Percentiles rank a stretch among this genome's conserved stretches.
phyloP scores from a whole-genome alignment of 176 grass and related monocot species.

The Eremochloa ophiuroides region DNA sequence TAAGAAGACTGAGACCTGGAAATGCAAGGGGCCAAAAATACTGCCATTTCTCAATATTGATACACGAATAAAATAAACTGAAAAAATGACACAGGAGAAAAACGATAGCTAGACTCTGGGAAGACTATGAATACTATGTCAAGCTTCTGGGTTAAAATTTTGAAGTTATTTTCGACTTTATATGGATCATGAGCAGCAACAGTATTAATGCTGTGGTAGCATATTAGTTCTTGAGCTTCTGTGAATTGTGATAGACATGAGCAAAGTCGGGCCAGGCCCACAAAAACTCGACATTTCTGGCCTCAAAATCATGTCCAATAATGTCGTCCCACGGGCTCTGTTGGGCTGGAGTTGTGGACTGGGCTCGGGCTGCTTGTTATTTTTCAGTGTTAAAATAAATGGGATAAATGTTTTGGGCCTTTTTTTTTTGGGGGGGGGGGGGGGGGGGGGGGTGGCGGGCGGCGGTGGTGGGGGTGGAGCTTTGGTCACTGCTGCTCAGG shows the following conservation, averaged over 20 bases:
- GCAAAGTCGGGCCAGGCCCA: too few species aligned
- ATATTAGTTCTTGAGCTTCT: too few species aligned
- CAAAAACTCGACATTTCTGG: too few species aligned
- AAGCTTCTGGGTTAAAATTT: background rate
- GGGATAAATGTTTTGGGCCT: background rate
- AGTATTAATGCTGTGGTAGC: too few species aligned
- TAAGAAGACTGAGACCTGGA: constrained; percentile 57
- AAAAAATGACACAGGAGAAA: background rate
- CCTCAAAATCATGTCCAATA: background rate
- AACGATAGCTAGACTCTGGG: background rate
- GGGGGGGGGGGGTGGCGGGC: too few species aligned
- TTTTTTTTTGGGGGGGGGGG: too few species aligned
- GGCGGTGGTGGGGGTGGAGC: too few species aligned
- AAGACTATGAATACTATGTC: background rate
- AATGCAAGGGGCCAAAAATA: constrained; percentile 20
- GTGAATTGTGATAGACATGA: too few species aligned
- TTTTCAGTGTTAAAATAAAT: background rate
- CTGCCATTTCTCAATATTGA: background rate
- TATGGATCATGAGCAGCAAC: too few species aligned
- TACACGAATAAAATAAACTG: background rate
- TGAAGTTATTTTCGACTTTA: too few species aligned
- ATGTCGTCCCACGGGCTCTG: background rate
- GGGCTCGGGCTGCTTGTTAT: background rate
- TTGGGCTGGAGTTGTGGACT: background rate
- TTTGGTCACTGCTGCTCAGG: background rate